Conservation (phyloP, 768 basidiomycete species). For the Mycena polygramma region DNA sequence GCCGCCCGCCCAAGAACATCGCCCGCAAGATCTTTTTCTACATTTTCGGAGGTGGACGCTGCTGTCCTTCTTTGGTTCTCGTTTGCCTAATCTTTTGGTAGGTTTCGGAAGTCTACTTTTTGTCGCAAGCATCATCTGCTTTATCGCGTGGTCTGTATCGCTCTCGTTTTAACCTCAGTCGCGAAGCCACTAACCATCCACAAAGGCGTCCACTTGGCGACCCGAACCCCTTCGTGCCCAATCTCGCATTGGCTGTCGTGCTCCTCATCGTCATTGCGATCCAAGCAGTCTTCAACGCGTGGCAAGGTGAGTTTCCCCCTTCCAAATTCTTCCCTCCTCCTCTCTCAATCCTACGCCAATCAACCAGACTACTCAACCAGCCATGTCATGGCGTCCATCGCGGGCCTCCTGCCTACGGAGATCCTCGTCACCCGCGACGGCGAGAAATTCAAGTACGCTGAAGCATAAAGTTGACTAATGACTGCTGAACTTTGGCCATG, state of each 20-base stretch:
- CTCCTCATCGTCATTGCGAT: constrained; percentile 58
- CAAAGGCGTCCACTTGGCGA: constrained; percentile 71
- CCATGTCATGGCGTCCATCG: constrained; percentile 72
- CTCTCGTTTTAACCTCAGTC: constrained; percentile 5
- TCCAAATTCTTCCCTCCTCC: neutral
- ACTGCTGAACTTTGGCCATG: constrained; percentile 35
- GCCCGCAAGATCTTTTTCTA: constrained; percentile 62
- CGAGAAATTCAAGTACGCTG: constrained; percentile 41
- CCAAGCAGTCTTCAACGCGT: constrained; percentile 61
- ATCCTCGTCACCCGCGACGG: constrained; percentile 72
- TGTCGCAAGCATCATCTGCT: constrained; percentile 65
- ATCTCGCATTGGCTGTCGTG: constrained; percentile 72
- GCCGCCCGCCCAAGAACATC: constrained; percentile 60
- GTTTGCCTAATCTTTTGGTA: neutral
- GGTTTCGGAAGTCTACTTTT: constrained; percentile 63
- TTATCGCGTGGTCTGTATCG: constrained; percentile 59
- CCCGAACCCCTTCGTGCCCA: constrained; percentile 63
- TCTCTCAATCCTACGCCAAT: neutral
- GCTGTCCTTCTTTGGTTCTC: neutral
- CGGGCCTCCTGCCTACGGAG: constrained; percentile 75
- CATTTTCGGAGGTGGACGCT: constrained; percentile 59
- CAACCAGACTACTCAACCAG: constrained; percentile 64
- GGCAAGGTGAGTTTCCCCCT: constrained; percentile 47
- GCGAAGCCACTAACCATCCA: constrained; percentile 29
- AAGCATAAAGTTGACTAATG: neutral